Evolutionary conservation across 2,329 filamentous ascomycete genomes (phyloP), one percentile per base, ranked within the genome.

Genomic region (Cercospora brassicicola): DNA sequence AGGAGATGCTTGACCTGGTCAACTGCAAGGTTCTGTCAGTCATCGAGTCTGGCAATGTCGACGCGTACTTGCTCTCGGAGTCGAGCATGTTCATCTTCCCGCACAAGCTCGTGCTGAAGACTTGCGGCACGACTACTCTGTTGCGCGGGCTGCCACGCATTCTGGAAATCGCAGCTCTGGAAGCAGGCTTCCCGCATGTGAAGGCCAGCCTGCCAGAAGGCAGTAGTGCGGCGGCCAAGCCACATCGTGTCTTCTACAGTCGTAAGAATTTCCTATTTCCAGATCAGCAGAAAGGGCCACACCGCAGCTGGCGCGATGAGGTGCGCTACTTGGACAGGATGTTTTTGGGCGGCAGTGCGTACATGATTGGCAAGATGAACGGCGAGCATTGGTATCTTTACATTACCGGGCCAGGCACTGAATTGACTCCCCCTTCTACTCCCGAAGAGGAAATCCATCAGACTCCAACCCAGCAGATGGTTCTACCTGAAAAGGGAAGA

Each of bases 321-420:
- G 94, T 98, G 77, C 91, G 90, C 76, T 96, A 90, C 75, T 86
- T 99, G 71, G 95, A 99, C 82, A 90, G 91, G 78, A 92, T 94
- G 81, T 97, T 99, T 79, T 85, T 91, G 69, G 90, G 92, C 66
- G 95, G 95, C 65, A 98, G 94, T 80, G 95, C 95, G 61, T 99
- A 99, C 81, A 97, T 98, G 94, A 96, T 99, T 73, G 95, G 95
- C 77, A 98, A 97, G 83, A 98, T 98, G 94, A 99, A 99, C 75
- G 94, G 95, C 67, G 95, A 99, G 80, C 95, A 99, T 76, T 99
- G 95, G 95, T 98, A 98, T 79, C 84, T 99, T 65, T 99, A 99
- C 83, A 90, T 98, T 76, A 98, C 95, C 11, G 92, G 92, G 62
- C 94, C 95, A 18, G 90, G 91, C 78, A 90, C 88, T 59, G 84